These are phyloP conservation scores for Xylariaceae sp. DNA, from an alignment of 2,329 filamentous ascomycete species.

Conservation along the genomic window DNA sequence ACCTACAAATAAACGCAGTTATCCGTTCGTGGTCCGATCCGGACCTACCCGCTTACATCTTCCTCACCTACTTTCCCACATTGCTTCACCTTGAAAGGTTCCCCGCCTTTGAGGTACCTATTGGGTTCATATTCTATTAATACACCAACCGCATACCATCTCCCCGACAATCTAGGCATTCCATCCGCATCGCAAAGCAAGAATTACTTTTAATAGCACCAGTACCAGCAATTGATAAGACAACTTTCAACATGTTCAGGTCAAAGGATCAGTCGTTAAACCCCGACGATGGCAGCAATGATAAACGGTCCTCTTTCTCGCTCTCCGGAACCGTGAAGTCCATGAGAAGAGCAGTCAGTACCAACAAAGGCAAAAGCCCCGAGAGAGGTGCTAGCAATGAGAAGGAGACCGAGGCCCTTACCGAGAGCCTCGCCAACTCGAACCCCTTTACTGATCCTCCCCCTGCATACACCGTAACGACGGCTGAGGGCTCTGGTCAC, in stretches of 20 bases:
- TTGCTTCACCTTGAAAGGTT: no score
- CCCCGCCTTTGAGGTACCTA: no score
- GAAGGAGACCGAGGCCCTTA: background rate
- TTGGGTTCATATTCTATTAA: no score
- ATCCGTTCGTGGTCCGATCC: no score
- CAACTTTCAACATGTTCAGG: slow-evolving; percentile 16
- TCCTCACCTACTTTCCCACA: background rate
- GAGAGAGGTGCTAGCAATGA: background rate
- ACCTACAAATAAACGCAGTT: background rate
- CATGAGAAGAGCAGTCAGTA: no score
- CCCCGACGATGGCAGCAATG: background rate
- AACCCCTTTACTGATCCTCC: slow-evolving; percentile 29
- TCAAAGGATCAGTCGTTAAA: slow-evolving; percentile 3
- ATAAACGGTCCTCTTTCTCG: slow-evolving; percentile 24
- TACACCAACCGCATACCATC: background rate
- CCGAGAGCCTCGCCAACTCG: background rate
- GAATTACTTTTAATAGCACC: no score
- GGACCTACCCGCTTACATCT: background rate
- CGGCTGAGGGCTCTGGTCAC: slow-evolving; percentile 2
- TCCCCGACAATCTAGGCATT: background rate
- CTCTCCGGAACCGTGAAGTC: slow-evolving; percentile 17
- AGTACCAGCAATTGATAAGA: background rate
- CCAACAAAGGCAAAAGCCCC: no score
- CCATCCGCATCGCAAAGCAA: no score
- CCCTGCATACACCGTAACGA: slow-evolving; percentile 29